These are phyloP conservation scores for Rhazya stricta DNA, from an alignment of 257 asterid species.

Conservation along the genomic window DNA sequence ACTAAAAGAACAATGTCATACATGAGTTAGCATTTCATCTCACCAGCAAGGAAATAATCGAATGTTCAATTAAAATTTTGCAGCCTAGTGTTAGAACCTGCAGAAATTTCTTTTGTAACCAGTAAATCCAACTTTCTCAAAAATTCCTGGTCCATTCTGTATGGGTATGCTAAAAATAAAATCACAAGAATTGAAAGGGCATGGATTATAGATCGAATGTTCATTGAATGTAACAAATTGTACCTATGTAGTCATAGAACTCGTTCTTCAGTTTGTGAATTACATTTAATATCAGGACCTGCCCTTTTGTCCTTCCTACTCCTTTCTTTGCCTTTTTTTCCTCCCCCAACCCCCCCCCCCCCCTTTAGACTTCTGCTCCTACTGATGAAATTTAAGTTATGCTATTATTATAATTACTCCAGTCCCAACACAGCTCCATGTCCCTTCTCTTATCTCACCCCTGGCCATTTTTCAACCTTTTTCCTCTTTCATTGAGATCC, in stretches of 20 bases:
- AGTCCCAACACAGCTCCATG: not conserved
- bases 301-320: not conserved
- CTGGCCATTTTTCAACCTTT: not conserved
- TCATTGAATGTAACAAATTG: not conserved
- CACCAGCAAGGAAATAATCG: not conserved
- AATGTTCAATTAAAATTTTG: not conserved
- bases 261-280: not conserved
- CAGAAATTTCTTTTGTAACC: too few relatives aligned
- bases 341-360: too few relatives aligned
- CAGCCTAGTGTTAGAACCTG: not conserved
- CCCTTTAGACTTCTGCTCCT: too few relatives aligned
- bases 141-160: too few relatives aligned
- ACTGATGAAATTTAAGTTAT: not conserved
- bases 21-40: not conserved
- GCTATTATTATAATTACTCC: too few relatives aligned
- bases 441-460: not conserved
- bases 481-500: not conserved
- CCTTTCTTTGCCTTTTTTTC: not conserved
- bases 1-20: not conserved
- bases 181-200: not conserved
- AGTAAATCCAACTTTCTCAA: not conserved
- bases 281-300: not conserved
- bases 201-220: not conserved
- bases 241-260: not conserved
- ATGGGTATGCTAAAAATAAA: not conserved